A percentile compares a stretch with the other conserved stretches of the same genome.
Evolutionary conservation across 176 grass and related monocot species (phyloP).

Genomic region (maize (Zea mays)): DNA sequence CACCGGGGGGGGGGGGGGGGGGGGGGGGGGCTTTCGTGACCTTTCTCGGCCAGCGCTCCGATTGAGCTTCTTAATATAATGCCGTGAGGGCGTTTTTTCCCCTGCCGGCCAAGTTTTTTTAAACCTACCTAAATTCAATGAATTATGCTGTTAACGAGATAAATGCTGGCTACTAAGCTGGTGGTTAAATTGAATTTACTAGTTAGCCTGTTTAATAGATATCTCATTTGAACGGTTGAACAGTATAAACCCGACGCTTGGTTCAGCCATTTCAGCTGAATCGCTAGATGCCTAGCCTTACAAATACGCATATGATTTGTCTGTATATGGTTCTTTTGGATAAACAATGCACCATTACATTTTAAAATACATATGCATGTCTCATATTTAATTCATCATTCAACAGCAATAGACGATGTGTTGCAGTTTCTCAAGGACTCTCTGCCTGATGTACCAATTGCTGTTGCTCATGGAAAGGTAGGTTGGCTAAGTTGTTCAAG

Average conservation of each 20-base stretch:
- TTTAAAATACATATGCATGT: constrained; percentile 23
- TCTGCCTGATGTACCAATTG: constrained; percentile 64
- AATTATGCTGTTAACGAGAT: not conserved
- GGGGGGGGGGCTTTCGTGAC: no score
- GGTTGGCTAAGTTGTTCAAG: constrained; percentile 35
- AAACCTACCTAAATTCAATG: not conserved
- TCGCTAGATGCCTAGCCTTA: not conserved
- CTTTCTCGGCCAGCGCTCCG: no score
- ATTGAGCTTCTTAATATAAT: no score
- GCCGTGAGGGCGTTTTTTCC: no score
- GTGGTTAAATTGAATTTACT: not conserved
- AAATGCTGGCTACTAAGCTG: not conserved
- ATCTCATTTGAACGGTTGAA: not conserved
- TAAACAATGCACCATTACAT: not conserved
- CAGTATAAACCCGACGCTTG: not conserved
- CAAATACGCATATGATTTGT: constrained; percentile 6
- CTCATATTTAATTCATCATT: constrained; percentile 46
- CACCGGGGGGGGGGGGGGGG: no score
- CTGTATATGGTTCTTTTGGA: not conserved
- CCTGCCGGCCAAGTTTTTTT: not conserved
- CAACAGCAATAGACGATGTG: constrained; percentile 79
- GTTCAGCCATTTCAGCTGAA: constrained; percentile 1
- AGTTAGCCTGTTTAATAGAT: not conserved
- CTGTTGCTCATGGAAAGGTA: constrained; percentile 92
- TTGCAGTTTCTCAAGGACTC: constrained; percentile 67